Conservation (phyloP, 352 stramenopile genomes). For the Pythium brassicae region DNA sequence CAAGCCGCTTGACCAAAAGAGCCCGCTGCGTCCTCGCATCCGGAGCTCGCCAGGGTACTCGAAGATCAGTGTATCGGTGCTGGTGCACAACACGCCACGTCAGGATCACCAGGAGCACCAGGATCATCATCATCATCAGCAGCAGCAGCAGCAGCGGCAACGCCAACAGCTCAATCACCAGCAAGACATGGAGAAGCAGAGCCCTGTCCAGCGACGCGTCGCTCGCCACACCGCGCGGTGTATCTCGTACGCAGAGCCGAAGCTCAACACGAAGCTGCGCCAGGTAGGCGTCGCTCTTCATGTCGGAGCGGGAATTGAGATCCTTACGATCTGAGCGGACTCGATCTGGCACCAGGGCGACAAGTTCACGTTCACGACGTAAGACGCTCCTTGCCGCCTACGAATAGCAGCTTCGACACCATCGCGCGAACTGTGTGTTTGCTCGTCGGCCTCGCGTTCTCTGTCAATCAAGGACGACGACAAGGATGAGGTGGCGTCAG, state of each 20-base stretch:
- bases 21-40: constrained; percentile 9
- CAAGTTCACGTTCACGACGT: constrained; percentile 76
- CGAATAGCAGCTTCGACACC: neutral
- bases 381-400: constrained; percentile 10
- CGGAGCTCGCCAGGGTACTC: constrained; percentile 10
- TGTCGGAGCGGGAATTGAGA: neutral
- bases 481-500: neutral
- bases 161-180: neutral
- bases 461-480: neutral
- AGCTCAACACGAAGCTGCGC: constrained; percentile 77
- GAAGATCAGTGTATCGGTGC: constrained; percentile 13
- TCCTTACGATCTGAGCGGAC: neutral
- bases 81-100: constrained; percentile 9
- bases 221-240: constrained; percentile 22
- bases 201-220: constrained; percentile 18
- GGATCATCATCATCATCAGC: neutral
- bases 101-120: neutral
- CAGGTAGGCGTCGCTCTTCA: constrained; percentile 32
- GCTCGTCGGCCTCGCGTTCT: neutral
- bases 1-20: constrained; percentile 12
- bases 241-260: constrained; percentile 66
- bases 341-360: constrained; percentile 37
- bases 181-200: neutral
- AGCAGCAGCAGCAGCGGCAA: neutral
- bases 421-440: neutral